Percentiles rank a stretch among this genome's conserved stretches.
Conservation (phyloP, 768 basidiomycete species). For the Termitomyces sp. region DNA sequence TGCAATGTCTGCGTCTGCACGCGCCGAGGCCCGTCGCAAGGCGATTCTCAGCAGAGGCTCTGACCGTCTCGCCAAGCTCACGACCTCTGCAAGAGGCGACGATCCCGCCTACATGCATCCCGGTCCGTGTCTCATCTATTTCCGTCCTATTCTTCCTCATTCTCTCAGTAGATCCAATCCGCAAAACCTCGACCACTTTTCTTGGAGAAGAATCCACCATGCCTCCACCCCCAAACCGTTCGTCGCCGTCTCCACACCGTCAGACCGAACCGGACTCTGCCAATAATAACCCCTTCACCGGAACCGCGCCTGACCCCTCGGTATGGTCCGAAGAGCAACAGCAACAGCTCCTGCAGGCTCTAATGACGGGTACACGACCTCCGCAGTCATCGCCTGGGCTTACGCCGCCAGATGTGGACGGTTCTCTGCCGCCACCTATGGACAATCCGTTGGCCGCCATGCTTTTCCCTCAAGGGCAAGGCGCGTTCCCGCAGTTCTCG, state of each 20-base stretch:
- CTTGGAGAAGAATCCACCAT: slow-evolving; percentile 47
- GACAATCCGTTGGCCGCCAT: slow-evolving; percentile 51
- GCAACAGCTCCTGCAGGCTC: slow-evolving; percentile 62
- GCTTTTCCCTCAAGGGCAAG: slow-evolving; percentile 30
- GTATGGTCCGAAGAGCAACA: slow-evolving; percentile 72
- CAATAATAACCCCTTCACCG: slow-evolving; percentile 21
- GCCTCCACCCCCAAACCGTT: slow-evolving; percentile 33
- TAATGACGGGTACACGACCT: slow-evolving; percentile 39
- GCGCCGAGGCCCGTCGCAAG: slow-evolving; percentile 75
- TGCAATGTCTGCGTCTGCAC: slow-evolving; percentile 54
- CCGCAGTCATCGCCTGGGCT: slow-evolving; percentile 18
- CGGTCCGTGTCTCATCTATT: slow-evolving; percentile 31
- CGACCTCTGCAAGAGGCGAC: slow-evolving; percentile 69
- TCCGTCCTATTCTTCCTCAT: not conserved
- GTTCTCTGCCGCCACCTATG: slow-evolving; percentile 26
- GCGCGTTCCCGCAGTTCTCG: slow-evolving; percentile 21
- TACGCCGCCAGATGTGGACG: slow-evolving; percentile 24
- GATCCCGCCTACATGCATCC: slow-evolving; percentile 57
- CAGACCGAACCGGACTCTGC: slow-evolving; percentile 21
- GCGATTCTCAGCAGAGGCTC: slow-evolving; percentile 72
- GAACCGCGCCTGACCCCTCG: slow-evolving; percentile 46
- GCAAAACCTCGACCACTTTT: slow-evolving; percentile 32
- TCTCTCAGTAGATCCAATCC: slow-evolving; percentile 31
- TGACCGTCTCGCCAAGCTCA: slow-evolving; percentile 78
- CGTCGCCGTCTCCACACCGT: slow-evolving; percentile 26